Evolutionary conservation across 164 flowering plant genomes (phyloP).

Genomic region (Houttuynia cordata): DNA sequence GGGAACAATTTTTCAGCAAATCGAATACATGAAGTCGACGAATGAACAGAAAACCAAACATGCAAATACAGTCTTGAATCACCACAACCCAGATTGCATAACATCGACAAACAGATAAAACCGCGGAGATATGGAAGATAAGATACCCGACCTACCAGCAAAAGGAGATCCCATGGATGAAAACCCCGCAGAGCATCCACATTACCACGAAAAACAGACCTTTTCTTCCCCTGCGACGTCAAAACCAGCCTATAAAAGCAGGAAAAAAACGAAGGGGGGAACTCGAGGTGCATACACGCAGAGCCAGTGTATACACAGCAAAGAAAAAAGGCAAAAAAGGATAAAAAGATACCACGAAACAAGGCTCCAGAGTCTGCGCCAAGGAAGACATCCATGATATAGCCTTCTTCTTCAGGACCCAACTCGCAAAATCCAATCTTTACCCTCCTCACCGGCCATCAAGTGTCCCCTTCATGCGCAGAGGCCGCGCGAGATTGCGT

Average conservation of each 20-base stretch:
- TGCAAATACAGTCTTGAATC: no score
- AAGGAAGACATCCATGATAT: no score
- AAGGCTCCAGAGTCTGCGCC: no score
- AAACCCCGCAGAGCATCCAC: conserved; percentile 15
- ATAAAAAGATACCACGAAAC: no score
- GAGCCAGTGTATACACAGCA: not conserved
- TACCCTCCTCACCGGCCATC: not conserved
- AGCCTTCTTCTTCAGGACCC: not conserved
- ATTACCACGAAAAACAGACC: conserved; percentile 26
- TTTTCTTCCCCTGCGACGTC: conserved; percentile 19
- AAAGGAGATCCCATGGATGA: conserved; percentile 29
- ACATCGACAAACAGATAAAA: not conserved
- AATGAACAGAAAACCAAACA: no score
- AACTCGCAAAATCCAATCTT: not conserved
- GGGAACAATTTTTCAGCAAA: no score
- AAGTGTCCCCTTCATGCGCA: not conserved
- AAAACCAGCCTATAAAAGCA: not conserved
- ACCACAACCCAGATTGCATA: not conserved
- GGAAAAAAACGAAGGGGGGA: not conserved
- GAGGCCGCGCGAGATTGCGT: not conserved
- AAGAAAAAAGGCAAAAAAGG: not conserved
- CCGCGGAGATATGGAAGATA: not conserved
- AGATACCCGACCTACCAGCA: conserved; percentile 23
- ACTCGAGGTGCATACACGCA: not conserved
- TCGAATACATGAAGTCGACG: no score